Evolutionary conservation across 331 rosid species (phyloP).

Genomic region (Malus hybrid): DNA sequence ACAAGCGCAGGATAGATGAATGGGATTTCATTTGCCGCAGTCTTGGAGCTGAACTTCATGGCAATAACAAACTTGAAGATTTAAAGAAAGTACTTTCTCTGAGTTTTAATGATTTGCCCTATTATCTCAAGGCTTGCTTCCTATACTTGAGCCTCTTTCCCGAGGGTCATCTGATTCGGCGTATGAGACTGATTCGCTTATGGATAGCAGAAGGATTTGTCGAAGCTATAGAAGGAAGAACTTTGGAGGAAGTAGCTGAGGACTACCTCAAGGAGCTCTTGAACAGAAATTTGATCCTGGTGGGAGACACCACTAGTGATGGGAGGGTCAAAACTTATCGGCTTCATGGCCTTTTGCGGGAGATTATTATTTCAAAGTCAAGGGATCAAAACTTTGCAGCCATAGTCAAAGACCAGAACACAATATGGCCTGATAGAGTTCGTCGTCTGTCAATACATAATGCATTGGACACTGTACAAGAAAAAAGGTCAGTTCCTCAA

Average conservation of each 20-base stretch:
- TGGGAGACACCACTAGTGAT: not conserved
- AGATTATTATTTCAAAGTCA: not conserved
- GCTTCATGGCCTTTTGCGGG: slow-evolving; percentile 3
- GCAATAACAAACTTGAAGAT: slow-evolving; percentile 9
- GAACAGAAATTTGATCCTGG: slow-evolving; percentile 15
- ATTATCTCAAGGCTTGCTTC: slow-evolving; percentile 18
- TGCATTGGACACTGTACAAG: not conserved
- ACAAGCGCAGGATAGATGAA: slow-evolving; percentile 5
- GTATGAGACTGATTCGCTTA: slow-evolving; percentile 8
- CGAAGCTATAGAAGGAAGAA: slow-evolving; percentile 2
- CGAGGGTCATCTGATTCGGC: slow-evolving; percentile 8
- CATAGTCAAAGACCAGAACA: not conserved
- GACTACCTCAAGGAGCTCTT: slow-evolving; percentile 14
- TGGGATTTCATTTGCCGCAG: slow-evolving; percentile 10
- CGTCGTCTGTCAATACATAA: slow-evolving; percentile 4
- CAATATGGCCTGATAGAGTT: not conserved
- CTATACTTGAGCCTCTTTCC: slow-evolving; percentile 22
- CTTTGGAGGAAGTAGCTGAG: slow-evolving; percentile 14
- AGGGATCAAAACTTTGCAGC: not conserved
- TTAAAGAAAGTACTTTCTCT: slow-evolving; percentile 13
- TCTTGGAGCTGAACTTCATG: slow-evolving; percentile 16
- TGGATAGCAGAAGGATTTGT: slow-evolving; percentile 29
- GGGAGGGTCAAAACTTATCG: slow-evolving; percentile 13
- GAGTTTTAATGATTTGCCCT: slow-evolving; percentile 20
- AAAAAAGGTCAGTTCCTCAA: not conserved